These are phyloP conservation scores for Metrosideros polymorpha DNA, from an alignment of 441 rosid genomes.

Conservation along the genomic window DNA sequence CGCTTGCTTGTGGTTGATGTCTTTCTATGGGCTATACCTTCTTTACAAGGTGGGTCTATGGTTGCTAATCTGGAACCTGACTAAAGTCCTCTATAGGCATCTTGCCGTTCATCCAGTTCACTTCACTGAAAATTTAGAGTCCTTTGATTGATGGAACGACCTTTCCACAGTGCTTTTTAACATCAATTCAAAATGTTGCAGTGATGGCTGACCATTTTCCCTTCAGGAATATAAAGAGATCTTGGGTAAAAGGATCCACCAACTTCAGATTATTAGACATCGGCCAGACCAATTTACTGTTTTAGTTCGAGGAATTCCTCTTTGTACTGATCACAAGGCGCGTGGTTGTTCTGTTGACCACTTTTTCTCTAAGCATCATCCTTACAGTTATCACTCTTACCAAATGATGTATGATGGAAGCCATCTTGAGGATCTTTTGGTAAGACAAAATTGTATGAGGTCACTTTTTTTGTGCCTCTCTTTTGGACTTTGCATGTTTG, in stretches of 20 bases:
- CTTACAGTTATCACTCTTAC: constrained; percentile 46
- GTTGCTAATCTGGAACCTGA: background rate
- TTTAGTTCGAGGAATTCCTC: constrained; percentile 71
- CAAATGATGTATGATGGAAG: constrained; percentile 62
- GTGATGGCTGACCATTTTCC: constrained; percentile 24
- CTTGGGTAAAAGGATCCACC: constrained; percentile 51
- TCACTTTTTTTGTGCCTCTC: background rate
- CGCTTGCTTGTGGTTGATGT: constrained; percentile 66
- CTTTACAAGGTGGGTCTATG: constrained; percentile 49
- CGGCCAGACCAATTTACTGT: constrained; percentile 72
- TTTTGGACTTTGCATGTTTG: background rate
- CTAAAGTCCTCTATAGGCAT: background rate
- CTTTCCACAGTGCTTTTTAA: background rate
- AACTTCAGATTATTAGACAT: constrained; percentile 32
- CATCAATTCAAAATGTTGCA: background rate
- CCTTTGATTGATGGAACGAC: background rate
- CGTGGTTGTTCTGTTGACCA: constrained; percentile 60
- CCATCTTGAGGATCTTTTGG: constrained; percentile 47
- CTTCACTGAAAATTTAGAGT: background rate
- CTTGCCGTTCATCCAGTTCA: background rate
- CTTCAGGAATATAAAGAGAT: constrained; percentile 69
- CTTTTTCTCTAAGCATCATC: constrained; percentile 74
- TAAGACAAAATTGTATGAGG: constrained; percentile 18
- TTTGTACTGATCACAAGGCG: constrained; percentile 48
- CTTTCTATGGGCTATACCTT: constrained; percentile 61